A percentile compares a stretch with the other conserved stretches of the same genome.
Evolutionary conservation across 2,329 filamentous ascomycete genomes (phyloP).

Genomic region (Pezicula carpinea): DNA sequence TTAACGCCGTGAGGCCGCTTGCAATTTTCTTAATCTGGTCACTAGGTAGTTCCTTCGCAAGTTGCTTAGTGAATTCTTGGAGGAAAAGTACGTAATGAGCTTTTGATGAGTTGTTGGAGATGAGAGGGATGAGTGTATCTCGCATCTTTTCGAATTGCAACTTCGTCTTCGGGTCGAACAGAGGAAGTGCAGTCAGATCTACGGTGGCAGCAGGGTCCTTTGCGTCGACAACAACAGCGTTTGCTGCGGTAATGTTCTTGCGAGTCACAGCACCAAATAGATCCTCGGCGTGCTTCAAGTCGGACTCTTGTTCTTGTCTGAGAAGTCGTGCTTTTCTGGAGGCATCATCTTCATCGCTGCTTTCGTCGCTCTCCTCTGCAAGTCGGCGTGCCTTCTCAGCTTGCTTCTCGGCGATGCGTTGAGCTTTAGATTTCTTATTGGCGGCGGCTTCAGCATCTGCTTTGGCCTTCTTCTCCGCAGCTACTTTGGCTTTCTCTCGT

Average conservation of each 20-base stretch:
- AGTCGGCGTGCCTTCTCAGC: slow-evolving; percentile 50
- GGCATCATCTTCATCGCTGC: slow-evolving; percentile 67
- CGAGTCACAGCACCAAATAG: slow-evolving; percentile 76
- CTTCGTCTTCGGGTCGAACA: slow-evolving; percentile 90
- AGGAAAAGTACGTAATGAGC: slow-evolving; percentile 86
- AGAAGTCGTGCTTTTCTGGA: slow-evolving; percentile 69
- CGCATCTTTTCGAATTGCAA: slow-evolving; percentile 77
- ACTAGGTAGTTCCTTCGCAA: slow-evolving; percentile 81
- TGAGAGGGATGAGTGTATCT: slow-evolving; percentile 72
- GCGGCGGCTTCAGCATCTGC: slow-evolving; percentile 83
- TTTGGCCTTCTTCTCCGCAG: slow-evolving; percentile 79
- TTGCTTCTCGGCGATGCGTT: slow-evolving; percentile 79
- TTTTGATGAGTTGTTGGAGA: slow-evolving; percentile 75
- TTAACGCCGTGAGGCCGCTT: slow-evolving; percentile 78
- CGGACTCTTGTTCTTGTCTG: slow-evolving; percentile 78
- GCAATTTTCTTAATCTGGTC: slow-evolving; percentile 96
- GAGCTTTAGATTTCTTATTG: slow-evolving; percentile 82
- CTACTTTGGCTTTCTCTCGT: slow-evolving; percentile 89
- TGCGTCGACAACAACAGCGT: slow-evolving; percentile 63
- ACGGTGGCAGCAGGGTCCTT: slow-evolving; percentile 73
- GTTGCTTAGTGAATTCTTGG: slow-evolving; percentile 83
- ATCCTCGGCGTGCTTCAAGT: slow-evolving; percentile 85
- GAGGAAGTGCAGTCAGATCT: slow-evolving; percentile 71
- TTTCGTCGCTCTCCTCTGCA: slow-evolving; percentile 52
- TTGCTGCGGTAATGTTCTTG: slow-evolving; percentile 61